A percentile compares a stretch with the other conserved stretches of the same genome.
These are phyloP conservation scores for Lablab purpureus DNA, from an alignment of 306 rosid species.

Conservation along the genomic window DNA sequence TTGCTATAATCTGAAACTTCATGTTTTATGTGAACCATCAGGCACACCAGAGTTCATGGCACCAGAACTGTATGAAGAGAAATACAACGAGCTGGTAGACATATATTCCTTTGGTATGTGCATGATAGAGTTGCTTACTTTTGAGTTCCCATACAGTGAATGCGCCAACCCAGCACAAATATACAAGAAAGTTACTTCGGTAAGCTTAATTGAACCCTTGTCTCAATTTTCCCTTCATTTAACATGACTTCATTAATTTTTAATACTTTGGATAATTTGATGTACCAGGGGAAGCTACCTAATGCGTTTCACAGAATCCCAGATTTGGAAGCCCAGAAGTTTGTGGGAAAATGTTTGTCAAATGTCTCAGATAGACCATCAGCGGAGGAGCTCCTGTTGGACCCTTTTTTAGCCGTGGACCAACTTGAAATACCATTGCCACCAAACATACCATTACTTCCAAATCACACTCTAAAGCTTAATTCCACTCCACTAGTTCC, in stretches of 20 bases:
- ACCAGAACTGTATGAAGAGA: conserved; percentile 93
- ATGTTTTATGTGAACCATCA: conserved; percentile 28
- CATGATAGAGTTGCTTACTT: conserved; percentile 85
- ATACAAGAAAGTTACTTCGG: conserved; percentile 93
- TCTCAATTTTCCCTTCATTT: neutral
- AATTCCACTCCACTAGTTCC: neutral
- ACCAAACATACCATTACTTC: conserved; percentile 24
- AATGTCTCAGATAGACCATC: conserved; percentile 71
- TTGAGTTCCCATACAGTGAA: conserved; percentile 83
- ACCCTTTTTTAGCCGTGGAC: conserved; percentile 70
- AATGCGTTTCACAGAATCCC: conserved; percentile 68
- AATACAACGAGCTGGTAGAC: conserved; percentile 82
- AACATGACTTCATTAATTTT: neutral
- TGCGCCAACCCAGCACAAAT: conserved; percentile 96
- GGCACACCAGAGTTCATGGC: conserved; percentile 99
- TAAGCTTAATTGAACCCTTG: conserved; percentile 38
- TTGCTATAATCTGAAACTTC: neutral
- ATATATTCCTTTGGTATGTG: conserved; percentile 95
- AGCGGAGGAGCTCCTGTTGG: conserved; percentile 76
- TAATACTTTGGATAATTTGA: conserved; percentile 11
- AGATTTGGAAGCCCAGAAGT: conserved; percentile 69
- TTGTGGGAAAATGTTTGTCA: conserved; percentile 79
- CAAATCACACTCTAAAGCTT: conserved; percentile 33
- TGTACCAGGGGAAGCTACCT: conserved; percentile 80
- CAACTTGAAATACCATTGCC: conserved; percentile 44